Evolutionary conservation across 1,284 basidiomycete genomes (phyloP).

Genomic region (Microbotryum saponariae): DNA sequence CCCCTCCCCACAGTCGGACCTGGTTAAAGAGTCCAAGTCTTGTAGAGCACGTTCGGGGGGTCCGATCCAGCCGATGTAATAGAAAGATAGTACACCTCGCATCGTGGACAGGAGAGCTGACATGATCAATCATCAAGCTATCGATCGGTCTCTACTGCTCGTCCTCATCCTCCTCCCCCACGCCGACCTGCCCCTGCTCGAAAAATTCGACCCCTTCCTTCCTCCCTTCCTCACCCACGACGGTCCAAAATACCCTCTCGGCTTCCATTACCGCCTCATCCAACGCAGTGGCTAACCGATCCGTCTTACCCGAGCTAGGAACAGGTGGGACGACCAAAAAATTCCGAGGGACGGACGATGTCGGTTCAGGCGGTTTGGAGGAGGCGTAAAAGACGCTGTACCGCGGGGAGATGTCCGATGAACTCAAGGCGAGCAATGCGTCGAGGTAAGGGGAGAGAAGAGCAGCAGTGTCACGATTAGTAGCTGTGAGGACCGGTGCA

Average conservation of each 20-base stretch:
- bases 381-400: slow-evolving; percentile 50
- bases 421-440: not conserved
- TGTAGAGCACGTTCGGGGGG: no score
- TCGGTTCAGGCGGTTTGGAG: slow-evolving; percentile 16
- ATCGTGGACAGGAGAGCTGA: no score
- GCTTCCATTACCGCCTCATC: slow-evolving; percentile 55
- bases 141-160: no score
- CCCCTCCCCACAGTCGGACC: no score
- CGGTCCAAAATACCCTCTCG: slow-evolving; percentile 56
- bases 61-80: no score
- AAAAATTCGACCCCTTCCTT: slow-evolving; percentile 28
- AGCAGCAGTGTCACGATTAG: not conserved
- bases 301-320: slow-evolving; percentile 6
- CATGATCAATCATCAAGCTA: no score
- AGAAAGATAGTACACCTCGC: no score
- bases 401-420: slow-evolving; percentile 40
- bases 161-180: slow-evolving; percentile 10
- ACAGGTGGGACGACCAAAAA: slow-evolving; percentile 45
- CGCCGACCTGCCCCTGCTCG: slow-evolving; percentile 4
- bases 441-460: not conserved
- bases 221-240: slow-evolving; percentile 38
- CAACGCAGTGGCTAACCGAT: slow-evolving; percentile 46
- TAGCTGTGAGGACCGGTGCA: slow-evolving; percentile 23
- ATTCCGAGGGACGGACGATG: slow-evolving; percentile 25
- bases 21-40: no score